A percentile compares a stretch with the other conserved stretches of the same genome.
phyloP scores from a whole-genome alignment of 805 yeast species.

The Metschnikowia lochheadii region DNA sequence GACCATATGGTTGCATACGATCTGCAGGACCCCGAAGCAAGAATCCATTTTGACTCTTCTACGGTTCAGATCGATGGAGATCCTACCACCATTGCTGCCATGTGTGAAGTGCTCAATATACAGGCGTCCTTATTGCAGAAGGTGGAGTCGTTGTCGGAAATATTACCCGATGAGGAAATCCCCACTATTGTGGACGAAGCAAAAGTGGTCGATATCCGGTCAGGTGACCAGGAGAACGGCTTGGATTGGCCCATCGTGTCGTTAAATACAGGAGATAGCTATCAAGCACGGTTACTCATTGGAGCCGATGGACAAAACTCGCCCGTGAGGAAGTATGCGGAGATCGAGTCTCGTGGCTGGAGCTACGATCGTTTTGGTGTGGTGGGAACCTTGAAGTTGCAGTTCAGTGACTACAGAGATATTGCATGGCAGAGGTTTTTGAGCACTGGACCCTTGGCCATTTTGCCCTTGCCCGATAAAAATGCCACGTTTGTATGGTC shows the following conservation, averaged over 20 bases:
- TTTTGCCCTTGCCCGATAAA: constrained; percentile 81
- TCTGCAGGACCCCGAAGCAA: constrained; percentile 59
- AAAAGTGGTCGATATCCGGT: constrained; percentile 55
- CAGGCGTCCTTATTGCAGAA: constrained; percentile 67
- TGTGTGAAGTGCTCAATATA: constrained; percentile 84
- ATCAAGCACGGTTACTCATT: constrained; percentile 70
- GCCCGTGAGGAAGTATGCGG: constrained; percentile 80
- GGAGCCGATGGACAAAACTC: constrained; percentile 98
- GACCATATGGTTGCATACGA: constrained; percentile 85
- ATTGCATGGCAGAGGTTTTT: constrained; percentile 94
- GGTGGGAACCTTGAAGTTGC: constrained; percentile 82
- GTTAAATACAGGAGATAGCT: constrained; percentile 58
- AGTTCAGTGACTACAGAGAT: constrained; percentile 62
- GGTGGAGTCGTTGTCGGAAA: constrained; percentile 28
- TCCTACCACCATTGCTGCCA: constrained; percentile 51
- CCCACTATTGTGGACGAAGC: constrained; percentile 56
- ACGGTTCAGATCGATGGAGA: constrained; percentile 27
- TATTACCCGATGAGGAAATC: constrained; percentile 16
- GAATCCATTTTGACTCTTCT: constrained; percentile 66
- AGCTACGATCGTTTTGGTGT: constrained; percentile 81
- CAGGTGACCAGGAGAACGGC: constrained; percentile 22
- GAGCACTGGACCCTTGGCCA: constrained; percentile 88
- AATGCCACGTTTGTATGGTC: constrained; percentile 95
- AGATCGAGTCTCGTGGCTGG: constrained; percentile 90
- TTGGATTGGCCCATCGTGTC: constrained; percentile 74